phyloP scores from a whole-genome alignment of 2,329 filamentous ascomycete species.

The Ceratocystis variospora region DNA sequence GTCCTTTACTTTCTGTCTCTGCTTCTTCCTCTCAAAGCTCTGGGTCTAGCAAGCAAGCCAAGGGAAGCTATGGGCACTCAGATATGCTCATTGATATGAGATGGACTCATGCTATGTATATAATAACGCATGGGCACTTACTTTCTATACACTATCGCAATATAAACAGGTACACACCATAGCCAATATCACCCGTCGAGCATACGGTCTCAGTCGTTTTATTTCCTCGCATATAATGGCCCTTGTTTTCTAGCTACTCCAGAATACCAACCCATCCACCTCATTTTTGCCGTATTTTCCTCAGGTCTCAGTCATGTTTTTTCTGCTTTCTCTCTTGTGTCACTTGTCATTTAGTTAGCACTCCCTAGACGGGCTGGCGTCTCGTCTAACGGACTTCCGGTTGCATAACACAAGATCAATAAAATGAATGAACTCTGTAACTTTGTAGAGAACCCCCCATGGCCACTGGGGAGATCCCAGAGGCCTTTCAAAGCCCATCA shows the following conservation, averaged over 20 bases:
- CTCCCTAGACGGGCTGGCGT: neutral
- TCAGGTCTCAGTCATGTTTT: neutral
- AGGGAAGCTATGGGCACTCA: neutral
- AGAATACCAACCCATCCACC: neutral
- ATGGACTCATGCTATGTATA: too few species aligned
- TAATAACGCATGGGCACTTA: too few species aligned
- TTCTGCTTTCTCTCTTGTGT: neutral
- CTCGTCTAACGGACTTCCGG: conserved; percentile 5
- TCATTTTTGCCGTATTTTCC: neutral
- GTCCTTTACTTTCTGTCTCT: neutral
- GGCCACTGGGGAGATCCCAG: neutral
- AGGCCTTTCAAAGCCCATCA: neutral
- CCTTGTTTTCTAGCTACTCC: too few species aligned
- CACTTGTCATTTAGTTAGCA: neutral
- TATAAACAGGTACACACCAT: neutral
- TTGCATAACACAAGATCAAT: neutral
- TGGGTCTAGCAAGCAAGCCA: neutral
- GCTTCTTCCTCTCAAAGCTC: neutral
- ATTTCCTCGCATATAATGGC: too few species aligned
- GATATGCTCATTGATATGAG: neutral
- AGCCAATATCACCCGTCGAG: neutral
- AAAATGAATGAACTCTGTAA: neutral
- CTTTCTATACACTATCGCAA: too few species aligned
- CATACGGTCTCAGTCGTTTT: too few species aligned
- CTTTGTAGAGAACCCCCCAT: neutral